Percentiles rank a stretch among this genome's conserved stretches.
Conservation (phyloP, 768 basidiomycete species). For the Russula ochroleuca region DNA sequence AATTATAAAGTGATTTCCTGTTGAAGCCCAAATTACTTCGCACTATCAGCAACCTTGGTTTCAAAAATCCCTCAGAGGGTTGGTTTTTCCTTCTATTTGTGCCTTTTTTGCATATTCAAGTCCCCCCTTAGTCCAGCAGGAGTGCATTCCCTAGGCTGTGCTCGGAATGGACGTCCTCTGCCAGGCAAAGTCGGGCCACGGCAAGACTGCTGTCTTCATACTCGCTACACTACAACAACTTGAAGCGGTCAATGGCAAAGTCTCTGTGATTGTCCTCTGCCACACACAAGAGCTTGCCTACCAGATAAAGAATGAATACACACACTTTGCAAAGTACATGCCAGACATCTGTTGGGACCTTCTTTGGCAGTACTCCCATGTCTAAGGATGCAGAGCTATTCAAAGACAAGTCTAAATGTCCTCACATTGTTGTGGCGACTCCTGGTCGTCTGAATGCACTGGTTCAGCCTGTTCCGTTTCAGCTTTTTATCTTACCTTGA, state of each 20-base stretch:
- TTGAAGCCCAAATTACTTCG: conserved; percentile 95
- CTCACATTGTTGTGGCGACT: conserved; percentile 97
- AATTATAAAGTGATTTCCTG: conserved; percentile 77
- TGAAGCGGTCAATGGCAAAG: conserved; percentile 97
- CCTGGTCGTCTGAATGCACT: conserved; percentile 97
- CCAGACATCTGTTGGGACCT: conserved; percentile 94
- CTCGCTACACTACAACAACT: conserved; percentile 96
- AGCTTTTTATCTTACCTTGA: conserved; percentile 57
- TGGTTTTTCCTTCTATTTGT: conserved; percentile 23
- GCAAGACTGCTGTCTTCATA: conserved; percentile 99
- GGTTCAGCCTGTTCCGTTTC: conserved; percentile 56
- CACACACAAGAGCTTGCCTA: conserved; percentile 99
- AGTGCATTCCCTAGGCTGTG: conserved; percentile 99
- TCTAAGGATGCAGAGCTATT: conserved; percentile 90
- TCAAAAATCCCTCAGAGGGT: conserved; percentile 99
- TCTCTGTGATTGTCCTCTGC: conserved; percentile 95
- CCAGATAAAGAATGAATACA: conserved; percentile 99
- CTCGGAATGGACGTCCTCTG: conserved; percentile 99
- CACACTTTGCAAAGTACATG: conserved; percentile 99
- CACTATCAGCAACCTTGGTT: conserved; percentile 98
- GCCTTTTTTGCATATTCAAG: neutral
- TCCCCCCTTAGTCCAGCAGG: conserved; percentile 80
- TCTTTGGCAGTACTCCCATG: conserved; percentile 95
- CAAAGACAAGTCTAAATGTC: conserved; percentile 95
- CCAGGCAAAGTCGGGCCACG: conserved; percentile 98